Evolutionary conservation across 495 filamentous ascomycete genomes (phyloP).

Genomic region (Parathielavia hyrcaniae): DNA sequence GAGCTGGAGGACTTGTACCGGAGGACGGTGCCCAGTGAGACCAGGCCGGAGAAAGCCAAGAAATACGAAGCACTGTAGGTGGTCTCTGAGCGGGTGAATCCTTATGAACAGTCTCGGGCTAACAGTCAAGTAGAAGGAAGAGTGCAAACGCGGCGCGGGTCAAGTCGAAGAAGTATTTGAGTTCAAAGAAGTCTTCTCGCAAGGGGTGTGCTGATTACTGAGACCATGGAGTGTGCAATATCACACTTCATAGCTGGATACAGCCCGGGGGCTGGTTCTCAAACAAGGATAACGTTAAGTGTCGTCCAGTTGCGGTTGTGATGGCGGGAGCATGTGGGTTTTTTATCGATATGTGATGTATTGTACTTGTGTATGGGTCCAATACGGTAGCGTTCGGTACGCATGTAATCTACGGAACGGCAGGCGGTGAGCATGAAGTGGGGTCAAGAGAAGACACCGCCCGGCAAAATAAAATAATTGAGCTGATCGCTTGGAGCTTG

Average conservation of each 20-base stretch:
- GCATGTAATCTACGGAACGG: too few species aligned
- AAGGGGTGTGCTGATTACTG: slow-evolving; percentile 30
- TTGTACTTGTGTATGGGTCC: too few species aligned
- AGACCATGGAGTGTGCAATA: too few species aligned
- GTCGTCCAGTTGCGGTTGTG: too few species aligned
- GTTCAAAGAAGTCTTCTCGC: slow-evolving; percentile 71
- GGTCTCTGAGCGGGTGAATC: not conserved
- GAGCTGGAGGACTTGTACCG: slow-evolving; percentile 59
- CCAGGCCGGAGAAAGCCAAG: slow-evolving; percentile 34
- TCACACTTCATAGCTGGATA: not conserved
- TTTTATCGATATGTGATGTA: too few species aligned
- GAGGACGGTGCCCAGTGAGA: slow-evolving; percentile 35
- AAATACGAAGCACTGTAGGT: slow-evolving; percentile 41
- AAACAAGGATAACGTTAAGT: too few species aligned
- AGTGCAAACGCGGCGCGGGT: slow-evolving; percentile 65
- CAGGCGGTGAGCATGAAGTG: slow-evolving; percentile 5
- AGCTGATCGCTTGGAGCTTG: slow-evolving; percentile 1
- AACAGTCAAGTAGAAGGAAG: slow-evolving; percentile 51
- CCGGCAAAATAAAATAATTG: slow-evolving; percentile 34
- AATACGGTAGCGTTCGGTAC: too few species aligned
- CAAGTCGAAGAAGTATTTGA: slow-evolving; percentile 67
- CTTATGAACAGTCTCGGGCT: not conserved
- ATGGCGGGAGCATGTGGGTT: too few species aligned
- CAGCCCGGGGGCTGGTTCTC: too few species aligned
- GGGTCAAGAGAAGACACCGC: slow-evolving; percentile 18